These are phyloP conservation scores for Suillus subaureus DNA, from an alignment of 768 basidiomycete genomes.

Conservation along the genomic window DNA sequence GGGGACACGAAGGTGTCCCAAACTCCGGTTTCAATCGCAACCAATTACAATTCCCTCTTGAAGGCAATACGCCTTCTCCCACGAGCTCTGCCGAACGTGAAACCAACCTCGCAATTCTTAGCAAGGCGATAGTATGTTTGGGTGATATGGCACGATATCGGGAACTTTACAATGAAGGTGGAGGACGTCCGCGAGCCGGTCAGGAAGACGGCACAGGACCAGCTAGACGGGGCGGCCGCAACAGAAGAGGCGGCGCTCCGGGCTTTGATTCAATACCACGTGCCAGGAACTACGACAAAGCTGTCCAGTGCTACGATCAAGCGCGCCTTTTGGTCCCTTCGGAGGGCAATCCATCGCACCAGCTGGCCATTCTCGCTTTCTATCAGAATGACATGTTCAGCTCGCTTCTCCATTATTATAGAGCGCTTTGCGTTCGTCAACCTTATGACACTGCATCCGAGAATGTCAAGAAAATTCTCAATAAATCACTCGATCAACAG, in stretches of 20 bases:
- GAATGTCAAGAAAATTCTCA: slow-evolving; percentile 76
- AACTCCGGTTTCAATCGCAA: slow-evolving; percentile 47
- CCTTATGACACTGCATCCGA: slow-evolving; percentile 88
- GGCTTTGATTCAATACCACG: slow-evolving; percentile 51
- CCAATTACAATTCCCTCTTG: slow-evolving; percentile 65
- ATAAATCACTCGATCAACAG: slow-evolving; percentile 66
- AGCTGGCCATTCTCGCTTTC: slow-evolving; percentile 89
- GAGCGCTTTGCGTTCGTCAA: slow-evolving; percentile 82
- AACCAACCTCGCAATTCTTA: slow-evolving; percentile 71
- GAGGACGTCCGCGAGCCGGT: slow-evolving; percentile 64
- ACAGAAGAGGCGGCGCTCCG: slow-evolving; percentile 49
- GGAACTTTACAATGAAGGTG: slow-evolving; percentile 82
- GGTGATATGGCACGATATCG: slow-evolving; percentile 95
- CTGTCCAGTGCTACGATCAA: slow-evolving; percentile 82
- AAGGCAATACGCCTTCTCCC: slow-evolving; percentile 42
- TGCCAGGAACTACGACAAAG: slow-evolving; percentile 70
- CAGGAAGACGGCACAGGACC: slow-evolving; percentile 57
- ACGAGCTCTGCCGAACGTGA: slow-evolving; percentile 55
- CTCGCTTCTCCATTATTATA: slow-evolving; percentile 85
- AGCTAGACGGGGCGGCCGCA: slow-evolving; percentile 43
- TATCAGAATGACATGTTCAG: slow-evolving; percentile 83
- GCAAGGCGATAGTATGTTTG: slow-evolving; percentile 87
- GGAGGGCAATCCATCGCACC: slow-evolving; percentile 94
- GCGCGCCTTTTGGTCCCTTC: slow-evolving; percentile 81
- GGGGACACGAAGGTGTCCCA: slow-evolving; percentile 17